Base-by-base conservation (phyloP, 306 rosid species). In the Casuarina glauca region DNA sequence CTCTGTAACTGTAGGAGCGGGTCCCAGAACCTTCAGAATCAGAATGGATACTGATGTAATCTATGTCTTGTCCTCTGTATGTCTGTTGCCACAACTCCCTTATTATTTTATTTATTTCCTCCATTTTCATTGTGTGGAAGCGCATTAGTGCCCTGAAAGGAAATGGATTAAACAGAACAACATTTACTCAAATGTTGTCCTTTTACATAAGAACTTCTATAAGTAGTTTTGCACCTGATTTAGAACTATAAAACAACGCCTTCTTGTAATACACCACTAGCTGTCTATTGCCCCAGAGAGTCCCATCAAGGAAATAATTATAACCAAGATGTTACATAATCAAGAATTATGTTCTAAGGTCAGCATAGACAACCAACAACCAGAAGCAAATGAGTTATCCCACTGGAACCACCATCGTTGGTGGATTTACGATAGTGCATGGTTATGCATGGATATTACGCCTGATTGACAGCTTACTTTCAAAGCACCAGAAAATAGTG, bases 81-180 rank as follows among this genome's bases (percentile, higher is more conserved):
- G 98, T 95, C 79, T 95, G 97, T 76, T 95, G 98, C 97, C 98
- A 95, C 88, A 95, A 81, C 76, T 95, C 98, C 81, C 97, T 79
- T 61, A 95, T 92, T 77, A 95, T 95, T 87, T 92, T 95, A 89
- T 92, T 95, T 82, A 95, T 95, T 88, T 95, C 98, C 82, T 92
- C 98, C 98, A 95, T 95, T 86, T 95, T 95, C 98, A 95, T 90
- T 4, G 92, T 58, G 87, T 95, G 97, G 83, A 95, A 95, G 74
- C 98, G 93, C 98, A 94, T 92, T 44, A 95, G 82, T 76, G 98
- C 98, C 81, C 98, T 95, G 82, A 77, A 89, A 53, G 55, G 75
- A 87, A 68, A 78, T 35, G 76, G 64, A 76, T 73, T 46, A 76
- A 61, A 73, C 20, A 17, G 68, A 77, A 79, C 57, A 63, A 16